A percentile compares a stretch with the other conserved stretches of the same genome.
Conservation (phyloP, 148 eudicot species). For the Rhododendron molle region DNA sequence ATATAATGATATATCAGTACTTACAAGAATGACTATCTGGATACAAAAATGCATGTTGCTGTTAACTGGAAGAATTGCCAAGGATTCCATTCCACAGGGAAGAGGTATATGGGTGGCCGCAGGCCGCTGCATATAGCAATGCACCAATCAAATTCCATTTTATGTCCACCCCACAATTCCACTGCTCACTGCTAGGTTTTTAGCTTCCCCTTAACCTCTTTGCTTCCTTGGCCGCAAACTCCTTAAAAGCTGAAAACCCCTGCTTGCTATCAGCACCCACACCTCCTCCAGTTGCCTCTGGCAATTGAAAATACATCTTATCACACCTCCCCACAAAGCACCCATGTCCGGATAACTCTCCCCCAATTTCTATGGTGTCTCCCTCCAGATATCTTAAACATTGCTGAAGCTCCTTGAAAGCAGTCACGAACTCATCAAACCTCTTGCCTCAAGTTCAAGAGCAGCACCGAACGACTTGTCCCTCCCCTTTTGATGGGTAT, state of each 20-base stretch:
- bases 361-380: neutral
- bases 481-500: neutral
- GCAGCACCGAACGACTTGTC: neutral
- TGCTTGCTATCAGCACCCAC: neutral
- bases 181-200: neutral
- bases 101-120: neutral
- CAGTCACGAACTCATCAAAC: neutral
- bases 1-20: neutral
- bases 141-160: neutral
- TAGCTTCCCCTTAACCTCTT: neutral
- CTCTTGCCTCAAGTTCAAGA: neutral
- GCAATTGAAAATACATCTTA: neutral
- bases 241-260: neutral
- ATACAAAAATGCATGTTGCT: neutral
- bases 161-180: neutral
- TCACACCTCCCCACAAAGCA: neutral
- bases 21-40: neutral
- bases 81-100: neutral
- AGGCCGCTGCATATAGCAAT: neutral
- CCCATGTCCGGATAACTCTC: neutral
- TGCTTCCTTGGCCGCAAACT: neutral
- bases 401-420: neutral
- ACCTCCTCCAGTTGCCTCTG: neutral
- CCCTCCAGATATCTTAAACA: neutral
- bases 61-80: neutral